Evolutionary conservation across 2,329 filamentous ascomycete species (phyloP), one percentile per base, ranked within the genome.

Genomic region (Fusarium sp.): DNA sequence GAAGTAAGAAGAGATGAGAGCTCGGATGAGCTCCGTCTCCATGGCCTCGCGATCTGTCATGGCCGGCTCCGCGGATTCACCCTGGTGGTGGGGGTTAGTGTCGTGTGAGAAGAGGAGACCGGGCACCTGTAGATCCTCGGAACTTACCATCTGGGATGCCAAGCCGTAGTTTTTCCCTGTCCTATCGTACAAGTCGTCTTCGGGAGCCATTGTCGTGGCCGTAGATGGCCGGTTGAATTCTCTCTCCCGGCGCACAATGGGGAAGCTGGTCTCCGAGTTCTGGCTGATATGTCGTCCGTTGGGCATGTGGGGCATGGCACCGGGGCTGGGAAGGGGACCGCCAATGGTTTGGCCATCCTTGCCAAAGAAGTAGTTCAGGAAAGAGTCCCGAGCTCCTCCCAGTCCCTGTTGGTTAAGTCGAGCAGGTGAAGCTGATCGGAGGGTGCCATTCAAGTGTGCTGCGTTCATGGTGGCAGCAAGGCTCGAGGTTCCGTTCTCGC

Each of bases 341-440:
- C 74, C 72, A 13, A 74, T 71, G 38, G 75, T 74, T 26, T 88
- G 85, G 46, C 93, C 93, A 66, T 99, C 96, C 78, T 99, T 98
- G 74, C 96, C 94, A 76, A 99, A 99, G 82, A 99, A 99, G 81
- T 99, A 99, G 81, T 95, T 98, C 66, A 99, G 81, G 84, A 99
- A 99, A 1, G 94, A 97, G 81, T 99, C 96, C 66, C 91, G 89
- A 39, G 93, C 89, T 63, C 84, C 87, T 58, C 90, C 90, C 49
- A 86, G 78, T 7, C 83, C 83, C 68, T 89, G 87, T 26, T 84
- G 84, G 68, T 65, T 65, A 67, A 92, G 86, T 55, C 86, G 85
- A 28, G 88, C 85, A 20, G 78, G 78, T n/a, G 77, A 77, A 29
- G 74, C 72, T 58, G 78, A 71, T 44, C 78, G 74, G 44, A 73